Evolutionary conservation across 148 eudicot species (phyloP).

Genomic region (Agrostemma githago): DNA sequence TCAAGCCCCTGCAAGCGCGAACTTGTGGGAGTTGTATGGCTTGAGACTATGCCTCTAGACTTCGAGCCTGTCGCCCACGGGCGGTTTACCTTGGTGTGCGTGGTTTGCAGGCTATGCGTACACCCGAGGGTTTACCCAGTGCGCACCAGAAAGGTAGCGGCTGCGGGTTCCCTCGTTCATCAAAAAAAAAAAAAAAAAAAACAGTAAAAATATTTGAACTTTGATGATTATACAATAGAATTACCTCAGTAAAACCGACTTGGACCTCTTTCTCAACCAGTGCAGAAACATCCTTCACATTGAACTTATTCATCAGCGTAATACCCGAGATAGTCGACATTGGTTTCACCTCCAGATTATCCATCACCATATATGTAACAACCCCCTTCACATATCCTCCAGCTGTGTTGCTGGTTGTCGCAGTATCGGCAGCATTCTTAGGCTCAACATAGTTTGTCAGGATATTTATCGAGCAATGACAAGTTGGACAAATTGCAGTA

Average conservation of each 20-base stretch:
- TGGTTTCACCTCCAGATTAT: constrained; percentile 16
- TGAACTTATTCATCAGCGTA: neutral
- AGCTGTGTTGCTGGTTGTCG: neutral
- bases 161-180: too few species aligned
- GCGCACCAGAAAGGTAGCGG: too few species aligned
- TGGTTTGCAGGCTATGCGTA: too few species aligned
- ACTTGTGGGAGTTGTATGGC: too few species aligned
- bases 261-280: constrained; percentile 17
- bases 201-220: too few species aligned
- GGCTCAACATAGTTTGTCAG: neutral
- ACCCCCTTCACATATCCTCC: constrained; percentile 22
- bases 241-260: constrained; percentile 18
- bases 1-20: too few species aligned
- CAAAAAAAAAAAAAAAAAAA: too few species aligned
- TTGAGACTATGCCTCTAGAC: too few species aligned
- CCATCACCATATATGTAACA: constrained; percentile 20
- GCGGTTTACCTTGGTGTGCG: too few species aligned
- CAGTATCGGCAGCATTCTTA: neutral
- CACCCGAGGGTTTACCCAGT: too few species aligned
- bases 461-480: neutral
- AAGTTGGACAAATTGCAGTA: neutral
- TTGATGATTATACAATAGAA: neutral
- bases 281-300: too few species aligned
- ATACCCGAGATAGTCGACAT: constrained; percentile 19
- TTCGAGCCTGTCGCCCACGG: too few species aligned